Evolutionary conservation across 2,329 filamentous ascomycete genomes (phyloP), one percentile per base, ranked within the genome.

Genomic region (Diplodia scrobiculata): DNA sequence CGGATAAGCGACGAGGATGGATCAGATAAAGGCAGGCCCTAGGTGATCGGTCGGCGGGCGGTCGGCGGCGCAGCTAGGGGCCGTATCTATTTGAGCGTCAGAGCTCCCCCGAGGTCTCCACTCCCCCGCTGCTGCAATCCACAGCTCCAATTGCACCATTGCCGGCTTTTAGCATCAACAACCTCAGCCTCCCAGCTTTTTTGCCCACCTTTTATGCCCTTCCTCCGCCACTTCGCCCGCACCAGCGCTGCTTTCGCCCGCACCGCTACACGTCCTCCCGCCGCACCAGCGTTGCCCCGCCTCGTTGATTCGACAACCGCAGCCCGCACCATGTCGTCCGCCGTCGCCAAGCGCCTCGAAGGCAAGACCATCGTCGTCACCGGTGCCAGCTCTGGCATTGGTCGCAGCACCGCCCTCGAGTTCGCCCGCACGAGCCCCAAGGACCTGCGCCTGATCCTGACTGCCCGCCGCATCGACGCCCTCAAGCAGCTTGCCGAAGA

Each of bases 361-460:
- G 92, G 92, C 85, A 98, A 98, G 82, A 98, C 92, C 4, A 83
- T 98, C 67, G 79, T 98, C 66, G 86, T 99, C 69, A 98, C 95
- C 5, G 95, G 95, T 66, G 95, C 95, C 36, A 95, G 90, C 3
- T 96, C 92, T 21, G 95, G 95, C 68, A 98, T 99, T 78, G 95
- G 95, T 27, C 86, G 85, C 66, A 87, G 85, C 72, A 89, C 86
- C 19, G 95, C 94, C n/a, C 82, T 95, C 70, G 95, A 98, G 78
- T 99, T 98, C 75, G 95, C 95, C 29, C 87, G 91, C 66, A 94
- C 93, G 1, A 86, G 90, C 25, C 92, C 92, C 7, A 84, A 88
- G 66, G 85, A 90, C 76, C 83, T 98, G 70, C 92, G 90, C 76
- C 84, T 99, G 60, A 88, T 98, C 71, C 80, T 98, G 67, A 95